These are phyloP conservation scores for Nicotiana noctiflora DNA, from an alignment of 257 asterid species.

Conservation along the genomic window DNA sequence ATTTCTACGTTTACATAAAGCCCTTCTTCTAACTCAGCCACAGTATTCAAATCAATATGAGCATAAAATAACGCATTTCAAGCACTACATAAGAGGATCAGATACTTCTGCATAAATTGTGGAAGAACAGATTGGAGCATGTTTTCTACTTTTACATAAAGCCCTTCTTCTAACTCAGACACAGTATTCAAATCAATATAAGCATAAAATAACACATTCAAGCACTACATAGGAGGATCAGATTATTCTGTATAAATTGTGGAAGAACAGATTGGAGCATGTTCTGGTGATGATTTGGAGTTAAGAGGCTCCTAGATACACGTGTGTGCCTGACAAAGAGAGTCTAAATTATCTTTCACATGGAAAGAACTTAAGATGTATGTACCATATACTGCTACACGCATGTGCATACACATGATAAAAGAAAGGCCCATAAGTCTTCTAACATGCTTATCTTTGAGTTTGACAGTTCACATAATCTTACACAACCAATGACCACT, in stretches of 20 bases:
- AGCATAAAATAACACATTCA: slow-evolving; percentile 3
- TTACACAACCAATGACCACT: background rate
- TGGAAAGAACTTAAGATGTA: slow-evolving; percentile 1
- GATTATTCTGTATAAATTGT: background rate
- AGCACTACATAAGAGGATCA: background rate
- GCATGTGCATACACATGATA: background rate
- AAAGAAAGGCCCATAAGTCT: background rate
- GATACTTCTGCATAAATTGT: background rate
- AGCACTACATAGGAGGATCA: background rate
- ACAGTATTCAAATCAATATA: background rate
- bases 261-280: background rate
- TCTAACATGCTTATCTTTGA: background rate
- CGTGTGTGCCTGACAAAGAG: background rate
- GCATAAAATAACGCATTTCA: background rate
- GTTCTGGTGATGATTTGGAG: background rate
- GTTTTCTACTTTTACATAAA: background rate
- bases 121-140: background rate
- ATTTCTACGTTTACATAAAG: background rate
- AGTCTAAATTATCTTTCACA: background rate
- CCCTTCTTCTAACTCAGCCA: background rate
- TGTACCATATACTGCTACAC: background rate
- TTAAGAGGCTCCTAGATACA: background rate
- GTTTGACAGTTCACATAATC: background rate
- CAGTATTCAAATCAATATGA: background rate
- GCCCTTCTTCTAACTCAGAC: background rate